Evolutionary conservation across 164 flowering plant genomes (phyloP).

Genomic region (Sedum album): DNA sequence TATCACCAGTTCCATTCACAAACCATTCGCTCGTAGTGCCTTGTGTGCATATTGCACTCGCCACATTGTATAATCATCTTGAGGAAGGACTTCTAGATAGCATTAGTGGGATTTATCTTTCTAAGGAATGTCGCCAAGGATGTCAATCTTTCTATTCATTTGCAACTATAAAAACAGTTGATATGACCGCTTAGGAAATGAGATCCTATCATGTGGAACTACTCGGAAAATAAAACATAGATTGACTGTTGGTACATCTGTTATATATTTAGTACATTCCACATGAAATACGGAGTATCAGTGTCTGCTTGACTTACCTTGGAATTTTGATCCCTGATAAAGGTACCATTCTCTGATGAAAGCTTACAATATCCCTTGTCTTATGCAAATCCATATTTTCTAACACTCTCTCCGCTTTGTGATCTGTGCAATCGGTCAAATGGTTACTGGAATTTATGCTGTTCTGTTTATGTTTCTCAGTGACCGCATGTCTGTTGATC

Average conservation of each 20-base stretch:
- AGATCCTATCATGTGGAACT: too few relatives aligned
- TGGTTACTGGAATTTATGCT: constrained; percentile 11
- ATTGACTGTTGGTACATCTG: not conserved
- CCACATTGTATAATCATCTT: constrained; percentile 94
- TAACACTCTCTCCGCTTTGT: constrained; percentile 45
- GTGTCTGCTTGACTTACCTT: not conserved
- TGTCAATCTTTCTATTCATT: constrained; percentile 88
- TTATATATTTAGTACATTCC: not conserved
- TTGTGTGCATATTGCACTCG: constrained; percentile 81
- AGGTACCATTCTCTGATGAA: not conserved
- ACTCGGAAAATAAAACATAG: constrained; percentile 68
- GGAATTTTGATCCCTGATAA: not conserved
- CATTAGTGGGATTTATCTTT: constrained; percentile 75
- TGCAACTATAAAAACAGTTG: constrained; percentile 83
- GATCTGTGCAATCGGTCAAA: constrained; percentile 35
- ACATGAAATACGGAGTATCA: not conserved
- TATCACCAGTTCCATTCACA: constrained; percentile 83
- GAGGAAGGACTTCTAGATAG: constrained; percentile 85
- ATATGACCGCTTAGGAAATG: constrained; percentile 90
- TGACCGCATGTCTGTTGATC: not conserved
- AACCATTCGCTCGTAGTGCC: constrained; percentile 82
- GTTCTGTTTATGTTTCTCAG: constrained; percentile 5
- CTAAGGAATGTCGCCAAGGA: constrained; percentile 84
- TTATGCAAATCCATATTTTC: constrained; percentile 18
- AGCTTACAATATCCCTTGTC: not conserved